Evolutionary conservation across 2,329 filamentous ascomycete species (phyloP).

Genomic region (Aspergillus fischeri): DNA sequence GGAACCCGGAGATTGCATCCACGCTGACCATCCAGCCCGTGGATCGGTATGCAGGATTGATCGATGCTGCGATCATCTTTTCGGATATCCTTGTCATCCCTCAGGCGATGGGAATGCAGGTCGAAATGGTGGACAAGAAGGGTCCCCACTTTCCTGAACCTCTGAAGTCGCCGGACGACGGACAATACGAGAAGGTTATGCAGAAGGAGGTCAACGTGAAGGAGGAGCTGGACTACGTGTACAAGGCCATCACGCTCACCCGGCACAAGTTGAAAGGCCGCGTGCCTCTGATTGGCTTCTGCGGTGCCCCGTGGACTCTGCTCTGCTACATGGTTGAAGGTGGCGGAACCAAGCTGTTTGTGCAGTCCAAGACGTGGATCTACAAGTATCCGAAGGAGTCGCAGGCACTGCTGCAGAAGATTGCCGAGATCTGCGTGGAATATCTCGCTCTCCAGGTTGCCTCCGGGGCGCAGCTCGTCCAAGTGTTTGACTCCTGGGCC

Average conservation of each 20-base stretch:
- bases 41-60: slow-evolving; percentile 81
- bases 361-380: slow-evolving; percentile 93
- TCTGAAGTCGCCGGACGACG: slow-evolving; percentile 71
- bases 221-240: slow-evolving; percentile 85
- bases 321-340: slow-evolving; percentile 99
- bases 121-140: slow-evolving; percentile 97
- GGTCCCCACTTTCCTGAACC: slow-evolving; percentile 91
- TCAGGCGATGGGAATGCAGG: slow-evolving; percentile 96
- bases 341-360: slow-evolving; percentile 91
- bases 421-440: slow-evolving; percentile 90
- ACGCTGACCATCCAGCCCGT: slow-evolving; percentile 92
- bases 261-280: slow-evolving; percentile 80
- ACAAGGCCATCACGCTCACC: slow-evolving; percentile 89
- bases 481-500: slow-evolving; percentile 98
- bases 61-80: slow-evolving; percentile 98
- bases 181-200: slow-evolving; percentile 76
- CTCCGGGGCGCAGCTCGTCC: slow-evolving; percentile 89
- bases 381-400: slow-evolving; percentile 80
- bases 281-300: slow-evolving; percentile 93
- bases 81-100: slow-evolving; percentile 97
- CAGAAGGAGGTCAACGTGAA: slow-evolving; percentile 76
- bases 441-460: slow-evolving; percentile 88
- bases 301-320: slow-evolving; percentile 92
- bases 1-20: slow-evolving; percentile 85
- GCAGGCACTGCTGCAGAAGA: slow-evolving; percentile 81